Evolutionary conservation across 78 protist genomes (phyloP), one percentile per base, ranked within the genome.

Genomic region (Polysphondylium violaceum): DNA sequence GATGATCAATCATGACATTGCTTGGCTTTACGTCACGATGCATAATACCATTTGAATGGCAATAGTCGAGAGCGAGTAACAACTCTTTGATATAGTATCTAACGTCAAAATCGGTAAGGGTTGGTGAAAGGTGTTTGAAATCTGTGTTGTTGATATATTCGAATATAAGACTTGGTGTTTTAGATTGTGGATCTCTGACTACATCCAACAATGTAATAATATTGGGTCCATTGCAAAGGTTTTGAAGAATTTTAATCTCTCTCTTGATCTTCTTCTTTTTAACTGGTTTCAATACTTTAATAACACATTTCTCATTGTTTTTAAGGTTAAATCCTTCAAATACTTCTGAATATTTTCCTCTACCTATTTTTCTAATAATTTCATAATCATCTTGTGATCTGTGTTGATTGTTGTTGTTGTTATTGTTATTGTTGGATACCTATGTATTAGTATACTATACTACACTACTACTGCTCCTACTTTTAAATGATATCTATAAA

Each of bases 291-390:
- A 96, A 64, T 36, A 92, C 89, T 88, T 98, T 98, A 64, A 98
- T 79, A 36, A 98, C 96, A 53, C 96, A 87, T 38, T 60, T 73
- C 29, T 69, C 75, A 40, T 93, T 76, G 29, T 33, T 93, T 60
- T n/a, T 21, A 8, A 76, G 31, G 60, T 96, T 92, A 19, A 93
- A 38, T 16, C 99, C 99, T 67, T 97, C 98, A 64, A 99, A 99
- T 21, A 99, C 99, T 63, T 99, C 99, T 40, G 97, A 79, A 94
- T 99, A 99, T 95, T 99, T 99, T 43, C 99, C 99, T 17, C 99
- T 96, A 29, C 99, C 99, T 25, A 99, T 73, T 68, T 99, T 98
- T 25, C 97, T 88, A 4, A 95, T 85, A 23, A 99, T 95, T 83
- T 98, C 97, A 58, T 97, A 99, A 55, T 96, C 95, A 27, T 97